These are phyloP conservation scores for Ilyonectria mors-panacis DNA, from an alignment of 2,329 filamentous ascomycete species.

Conservation along the genomic window DNA sequence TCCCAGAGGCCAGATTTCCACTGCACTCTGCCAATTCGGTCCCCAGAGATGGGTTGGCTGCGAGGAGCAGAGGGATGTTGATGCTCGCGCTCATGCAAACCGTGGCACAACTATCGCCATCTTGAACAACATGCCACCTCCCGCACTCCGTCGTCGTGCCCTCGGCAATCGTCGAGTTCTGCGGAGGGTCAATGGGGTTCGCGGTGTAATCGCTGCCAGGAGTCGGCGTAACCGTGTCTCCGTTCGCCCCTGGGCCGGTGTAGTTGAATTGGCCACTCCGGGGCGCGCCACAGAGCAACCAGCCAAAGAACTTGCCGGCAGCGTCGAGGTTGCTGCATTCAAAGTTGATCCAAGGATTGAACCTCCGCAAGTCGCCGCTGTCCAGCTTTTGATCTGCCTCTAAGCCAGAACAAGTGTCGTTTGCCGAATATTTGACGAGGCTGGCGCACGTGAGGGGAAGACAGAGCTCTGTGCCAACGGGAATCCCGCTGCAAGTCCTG, in stretches of 20 bases:
- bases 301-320: neutral
- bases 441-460: neutral
- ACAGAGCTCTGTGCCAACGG: neutral
- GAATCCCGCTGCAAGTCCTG: neutral
- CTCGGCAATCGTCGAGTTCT: constrained; percentile 1
- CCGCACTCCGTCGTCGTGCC: constrained; percentile 10
- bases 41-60: constrained; percentile 25
- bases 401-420: neutral
- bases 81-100: constrained; percentile 25
- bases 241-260: neutral
- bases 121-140: neutral
- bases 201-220: neutral
- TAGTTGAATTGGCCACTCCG: neutral
- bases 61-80: constrained; percentile 27
- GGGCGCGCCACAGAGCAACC: constrained; percentile 7
- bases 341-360: constrained; percentile 6
- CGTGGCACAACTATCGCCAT: constrained; percentile 11
- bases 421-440: neutral
- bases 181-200: constrained; percentile 2
- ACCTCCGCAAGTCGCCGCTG: constrained; percentile 1
- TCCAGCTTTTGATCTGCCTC: neutral
- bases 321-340: constrained; percentile 17
- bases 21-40: constrained; percentile 21
- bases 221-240: neutral
- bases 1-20: constrained; percentile 11